Conservation (phyloP, 73 alveolate species). For the Tetrahymena thermophila region DNA sequence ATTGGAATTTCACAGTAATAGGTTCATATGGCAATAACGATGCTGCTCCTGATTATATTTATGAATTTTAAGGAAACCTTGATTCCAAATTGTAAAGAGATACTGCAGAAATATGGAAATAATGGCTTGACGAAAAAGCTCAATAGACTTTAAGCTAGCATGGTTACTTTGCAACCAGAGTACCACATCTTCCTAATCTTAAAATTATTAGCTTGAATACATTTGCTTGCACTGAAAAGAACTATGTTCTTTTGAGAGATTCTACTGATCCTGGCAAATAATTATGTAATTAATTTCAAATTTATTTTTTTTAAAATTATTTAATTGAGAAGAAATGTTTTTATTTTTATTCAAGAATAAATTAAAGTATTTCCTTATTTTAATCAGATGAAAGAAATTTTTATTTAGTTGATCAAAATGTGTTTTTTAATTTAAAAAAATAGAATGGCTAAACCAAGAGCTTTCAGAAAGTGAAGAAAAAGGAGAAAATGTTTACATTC, state of each 20-base stretch:
- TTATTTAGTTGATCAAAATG: not conserved
- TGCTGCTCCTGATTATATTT: conserved; percentile 2
- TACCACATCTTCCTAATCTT: not conserved
- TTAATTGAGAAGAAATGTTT: no score
- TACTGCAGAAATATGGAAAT: not conserved
- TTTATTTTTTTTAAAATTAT: no score
- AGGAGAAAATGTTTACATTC: not conserved
- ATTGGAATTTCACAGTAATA: not conserved
- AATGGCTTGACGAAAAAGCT: not conserved
- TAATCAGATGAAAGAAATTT: not conserved
- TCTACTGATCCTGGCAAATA: not conserved
- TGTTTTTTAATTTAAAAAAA: not conserved
- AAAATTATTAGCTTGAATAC: not conserved
- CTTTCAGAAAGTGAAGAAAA: not conserved
- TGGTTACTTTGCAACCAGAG: not conserved
- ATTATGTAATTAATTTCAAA: not conserved
- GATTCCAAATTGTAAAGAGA: not conserved
- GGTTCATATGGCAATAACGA: not conserved
- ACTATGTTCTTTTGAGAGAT: not conserved
- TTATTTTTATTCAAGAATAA: no score
- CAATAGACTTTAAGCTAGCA: not conserved
- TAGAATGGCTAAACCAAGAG: not conserved
- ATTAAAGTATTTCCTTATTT: not conserved
- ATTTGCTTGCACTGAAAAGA: not conserved
- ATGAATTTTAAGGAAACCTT: not conserved